phyloP scores from a whole-genome alignment of 495 filamentous ascomycete genomes.

The Tuber brumale region DNA sequence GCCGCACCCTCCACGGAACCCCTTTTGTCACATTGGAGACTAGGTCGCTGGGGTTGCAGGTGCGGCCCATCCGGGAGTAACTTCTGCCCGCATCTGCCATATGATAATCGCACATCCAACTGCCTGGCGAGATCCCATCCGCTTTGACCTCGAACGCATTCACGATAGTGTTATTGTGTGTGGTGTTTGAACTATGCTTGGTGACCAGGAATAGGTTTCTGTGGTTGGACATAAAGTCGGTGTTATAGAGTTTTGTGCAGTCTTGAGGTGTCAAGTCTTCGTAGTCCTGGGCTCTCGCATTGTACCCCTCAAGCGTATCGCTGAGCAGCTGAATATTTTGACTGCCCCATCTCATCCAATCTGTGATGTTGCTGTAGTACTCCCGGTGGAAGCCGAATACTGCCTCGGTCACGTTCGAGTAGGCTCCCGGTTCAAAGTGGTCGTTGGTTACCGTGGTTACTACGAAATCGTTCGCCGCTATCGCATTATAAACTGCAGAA shows the following conservation, averaged over 20 bases:
- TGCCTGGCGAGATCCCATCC: no score
- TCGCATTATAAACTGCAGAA: constrained; percentile 12
- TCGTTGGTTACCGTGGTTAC: background rate
- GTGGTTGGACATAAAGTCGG: background rate
- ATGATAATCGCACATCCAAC: no score
- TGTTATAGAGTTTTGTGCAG: background rate
- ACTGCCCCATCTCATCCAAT: no score
- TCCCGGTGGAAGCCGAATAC: background rate
- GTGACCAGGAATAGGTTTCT: background rate
- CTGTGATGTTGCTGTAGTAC: no score
- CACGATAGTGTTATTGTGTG: background rate
- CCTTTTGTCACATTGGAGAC: background rate
- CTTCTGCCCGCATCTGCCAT: no score
- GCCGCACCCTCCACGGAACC: background rate
- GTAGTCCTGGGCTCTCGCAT: background rate
- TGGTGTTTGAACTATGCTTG: background rate
- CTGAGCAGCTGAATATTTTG: background rate
- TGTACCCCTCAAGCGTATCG: background rate
- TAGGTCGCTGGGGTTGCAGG: background rate
- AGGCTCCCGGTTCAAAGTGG: background rate
- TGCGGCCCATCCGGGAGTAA: no score
- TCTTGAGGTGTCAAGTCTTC: background rate
- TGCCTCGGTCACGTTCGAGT: background rate
- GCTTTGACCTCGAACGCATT: background rate
- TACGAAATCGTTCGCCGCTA: background rate